phyloP scores from a whole-genome alignment of 345 rosid genomes.

The Boechera stricta region DNA sequence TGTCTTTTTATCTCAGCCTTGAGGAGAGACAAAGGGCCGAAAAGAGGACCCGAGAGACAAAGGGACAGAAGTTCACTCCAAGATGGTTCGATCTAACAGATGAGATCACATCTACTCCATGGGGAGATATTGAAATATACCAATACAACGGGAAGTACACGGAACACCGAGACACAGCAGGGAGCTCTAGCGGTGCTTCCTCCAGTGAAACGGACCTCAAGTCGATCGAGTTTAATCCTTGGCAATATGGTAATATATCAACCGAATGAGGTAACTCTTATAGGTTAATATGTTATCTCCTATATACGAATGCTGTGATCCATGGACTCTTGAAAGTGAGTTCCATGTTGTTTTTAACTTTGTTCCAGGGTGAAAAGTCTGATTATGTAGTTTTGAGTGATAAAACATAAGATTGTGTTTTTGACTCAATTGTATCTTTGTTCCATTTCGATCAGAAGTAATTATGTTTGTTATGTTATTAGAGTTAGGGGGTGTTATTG shows the following conservation, averaged over 20 bases:
- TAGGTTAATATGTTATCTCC: conserved; percentile 1
- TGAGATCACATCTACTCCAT: conserved; percentile 65
- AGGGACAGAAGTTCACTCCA: conserved; percentile 61
- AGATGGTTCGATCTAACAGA: conserved; percentile 76
- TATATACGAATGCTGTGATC: conserved; percentile 6
- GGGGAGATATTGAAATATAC: conserved; percentile 78
- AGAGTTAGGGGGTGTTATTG: too few species aligned
- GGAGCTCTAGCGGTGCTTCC: conserved; percentile 50
- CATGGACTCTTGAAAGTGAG: conserved; percentile 25
- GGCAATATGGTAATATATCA: conserved; percentile 68
- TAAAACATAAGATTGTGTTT: conserved; percentile 32
- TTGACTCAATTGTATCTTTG: conserved; percentile 21
- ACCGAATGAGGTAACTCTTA: conserved; percentile 55
- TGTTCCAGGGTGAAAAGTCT: conserved; percentile 24
- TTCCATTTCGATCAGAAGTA: conserved; percentile 15
- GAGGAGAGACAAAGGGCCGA: conserved; percentile 85
- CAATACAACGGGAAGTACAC: conserved; percentile 66
- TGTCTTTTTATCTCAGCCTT: conserved; percentile 51
- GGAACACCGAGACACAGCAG: conserved; percentile 56
- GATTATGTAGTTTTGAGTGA: conserved; percentile 32
- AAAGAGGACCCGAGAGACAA: conserved; percentile 66
- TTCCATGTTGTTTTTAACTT: conserved; percentile 30
- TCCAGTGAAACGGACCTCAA: conserved; percentile 45
- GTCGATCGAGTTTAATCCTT: conserved; percentile 68
- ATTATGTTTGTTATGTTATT: background rate